Evolutionary conservation across 2,329 filamentous ascomycete species (phyloP).

Genomic region (Niveomyces coronatus): DNA sequence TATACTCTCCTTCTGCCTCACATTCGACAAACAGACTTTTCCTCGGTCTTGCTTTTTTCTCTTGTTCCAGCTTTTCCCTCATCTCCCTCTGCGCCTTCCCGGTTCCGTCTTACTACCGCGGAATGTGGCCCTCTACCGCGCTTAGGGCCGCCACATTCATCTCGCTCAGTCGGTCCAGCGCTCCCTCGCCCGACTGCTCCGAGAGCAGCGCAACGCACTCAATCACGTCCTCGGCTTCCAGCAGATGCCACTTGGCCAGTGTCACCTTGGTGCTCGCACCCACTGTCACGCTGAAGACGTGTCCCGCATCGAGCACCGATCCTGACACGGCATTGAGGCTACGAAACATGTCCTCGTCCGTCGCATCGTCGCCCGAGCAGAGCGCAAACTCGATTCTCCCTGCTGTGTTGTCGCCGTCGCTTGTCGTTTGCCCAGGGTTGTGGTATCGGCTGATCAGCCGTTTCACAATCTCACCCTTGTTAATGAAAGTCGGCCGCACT

Average conservation of each 20-base stretch:
- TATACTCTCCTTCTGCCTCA: background rate
- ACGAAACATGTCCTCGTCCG: conserved; percentile 95
- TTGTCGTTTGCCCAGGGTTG: conserved; percentile 33
- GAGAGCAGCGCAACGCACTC: conserved; percentile 50
- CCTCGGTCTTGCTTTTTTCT: background rate
- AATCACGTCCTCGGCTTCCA: conserved; percentile 83
- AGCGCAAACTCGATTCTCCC: conserved; percentile 72
- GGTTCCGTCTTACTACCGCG: conserved; percentile 13
- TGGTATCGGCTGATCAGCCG: conserved; percentile 68
- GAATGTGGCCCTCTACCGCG: conserved; percentile 42
- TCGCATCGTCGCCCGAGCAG: conserved; percentile 91
- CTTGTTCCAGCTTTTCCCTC: background rate
- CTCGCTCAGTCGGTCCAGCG: conserved; percentile 31
- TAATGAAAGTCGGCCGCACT: conserved; percentile 92
- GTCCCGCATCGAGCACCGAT: conserved; percentile 43
- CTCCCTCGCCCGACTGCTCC: conserved; percentile 31
- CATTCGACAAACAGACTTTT: background rate
- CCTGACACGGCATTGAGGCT: conserved; percentile 54
- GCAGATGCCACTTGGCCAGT: conserved; percentile 77
- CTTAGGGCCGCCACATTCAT: conserved; percentile 47
- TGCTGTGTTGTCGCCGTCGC: conserved; percentile 28
- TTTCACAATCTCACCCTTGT: conserved; percentile 93
- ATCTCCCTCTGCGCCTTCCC: background rate
- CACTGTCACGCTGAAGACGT: conserved; percentile 85
- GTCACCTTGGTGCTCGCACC: conserved; percentile 89